Conservation (phyloP, 768 basidiomycete species). For the Asterophora lycoperdoides region DNA sequence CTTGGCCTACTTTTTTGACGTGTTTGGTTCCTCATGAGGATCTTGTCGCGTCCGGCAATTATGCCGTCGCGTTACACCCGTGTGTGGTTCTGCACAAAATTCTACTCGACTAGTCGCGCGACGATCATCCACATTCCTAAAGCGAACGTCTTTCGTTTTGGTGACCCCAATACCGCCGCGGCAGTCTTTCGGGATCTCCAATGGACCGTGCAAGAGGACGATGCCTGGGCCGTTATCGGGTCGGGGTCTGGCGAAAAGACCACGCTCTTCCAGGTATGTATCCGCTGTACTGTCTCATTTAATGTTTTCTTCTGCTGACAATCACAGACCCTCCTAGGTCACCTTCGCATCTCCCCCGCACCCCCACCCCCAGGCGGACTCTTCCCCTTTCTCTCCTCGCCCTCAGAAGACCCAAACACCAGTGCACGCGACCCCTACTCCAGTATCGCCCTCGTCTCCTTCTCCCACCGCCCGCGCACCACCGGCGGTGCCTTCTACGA, state of each 20-base stretch:
- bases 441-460: constrained; percentile 56
- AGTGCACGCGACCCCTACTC: constrained; percentile 41
- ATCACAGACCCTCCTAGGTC: constrained; percentile 60
- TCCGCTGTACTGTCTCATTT: neutral
- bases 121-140: constrained; percentile 38
- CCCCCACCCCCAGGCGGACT: constrained; percentile 61
- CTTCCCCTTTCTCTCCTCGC: constrained; percentile 65
- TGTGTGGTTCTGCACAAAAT: neutral
- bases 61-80: neutral
- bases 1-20: too few species aligned
- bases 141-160: constrained; percentile 56
- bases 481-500: constrained; percentile 81
- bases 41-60: neutral
- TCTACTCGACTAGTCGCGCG: constrained; percentile 5
- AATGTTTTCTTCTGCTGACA: neutral
- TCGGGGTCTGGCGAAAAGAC: constrained; percentile 61
- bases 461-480: constrained; percentile 54
- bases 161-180: constrained; percentile 41
- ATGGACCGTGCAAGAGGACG: constrained; percentile 57
- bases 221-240: constrained; percentile 76
- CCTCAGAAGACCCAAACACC: constrained; percentile 12
- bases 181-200: constrained; percentile 50
- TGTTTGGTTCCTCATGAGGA: too few species aligned
- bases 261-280: constrained; percentile 58
- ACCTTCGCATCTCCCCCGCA: constrained; percentile 63